These are phyloP conservation scores for Phytophthora idaei DNA, from an alignment of 352 stramenopile genomes.

Conservation along the genomic window DNA sequence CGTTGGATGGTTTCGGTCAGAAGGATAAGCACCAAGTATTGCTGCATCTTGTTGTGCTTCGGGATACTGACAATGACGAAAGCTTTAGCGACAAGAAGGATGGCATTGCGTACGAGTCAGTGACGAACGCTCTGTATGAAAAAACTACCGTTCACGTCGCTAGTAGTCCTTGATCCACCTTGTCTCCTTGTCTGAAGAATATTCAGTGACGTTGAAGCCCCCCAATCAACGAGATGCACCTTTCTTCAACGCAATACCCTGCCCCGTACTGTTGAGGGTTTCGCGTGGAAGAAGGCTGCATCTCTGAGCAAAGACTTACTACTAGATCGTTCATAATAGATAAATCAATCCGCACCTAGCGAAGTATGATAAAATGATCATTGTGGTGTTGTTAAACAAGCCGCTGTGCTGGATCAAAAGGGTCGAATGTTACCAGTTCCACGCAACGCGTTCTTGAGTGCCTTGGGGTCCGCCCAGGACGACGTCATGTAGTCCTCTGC, in stretches of 20 bases:
- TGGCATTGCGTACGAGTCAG: neutral
- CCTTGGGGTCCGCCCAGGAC: conserved; percentile 93
- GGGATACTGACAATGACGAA: conserved; percentile 8
- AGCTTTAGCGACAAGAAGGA: neutral
- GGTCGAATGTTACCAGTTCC: conserved; percentile 87
- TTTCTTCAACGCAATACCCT: too few relatives aligned
- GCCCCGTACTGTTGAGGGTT: too few relatives aligned
- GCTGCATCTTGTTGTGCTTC: conserved; percentile 45
- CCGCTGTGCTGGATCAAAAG: conserved; percentile 45
- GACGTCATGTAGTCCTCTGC: conserved; percentile 96
- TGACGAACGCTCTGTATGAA: conserved; percentile 55
- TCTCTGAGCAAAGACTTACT: too few relatives aligned
- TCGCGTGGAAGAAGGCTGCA: too few relatives aligned
- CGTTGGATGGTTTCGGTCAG: conserved; percentile 78
- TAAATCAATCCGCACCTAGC: too few relatives aligned
- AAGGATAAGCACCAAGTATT: conserved; percentile 80
- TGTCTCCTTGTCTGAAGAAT: too few relatives aligned
- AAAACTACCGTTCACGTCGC: conserved; percentile 39
- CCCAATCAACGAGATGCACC: too few relatives aligned
- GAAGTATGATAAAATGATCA: neutral
- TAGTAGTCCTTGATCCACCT: conserved; percentile 35
- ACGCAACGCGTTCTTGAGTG: conserved; percentile 93
- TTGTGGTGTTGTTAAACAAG: neutral
- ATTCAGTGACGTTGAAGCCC: too few relatives aligned
- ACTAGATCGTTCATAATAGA: too few relatives aligned